phyloP scores from a whole-genome alignment of 1,284 basidiomycete species.

The Rhizopogon parksii region DNA sequence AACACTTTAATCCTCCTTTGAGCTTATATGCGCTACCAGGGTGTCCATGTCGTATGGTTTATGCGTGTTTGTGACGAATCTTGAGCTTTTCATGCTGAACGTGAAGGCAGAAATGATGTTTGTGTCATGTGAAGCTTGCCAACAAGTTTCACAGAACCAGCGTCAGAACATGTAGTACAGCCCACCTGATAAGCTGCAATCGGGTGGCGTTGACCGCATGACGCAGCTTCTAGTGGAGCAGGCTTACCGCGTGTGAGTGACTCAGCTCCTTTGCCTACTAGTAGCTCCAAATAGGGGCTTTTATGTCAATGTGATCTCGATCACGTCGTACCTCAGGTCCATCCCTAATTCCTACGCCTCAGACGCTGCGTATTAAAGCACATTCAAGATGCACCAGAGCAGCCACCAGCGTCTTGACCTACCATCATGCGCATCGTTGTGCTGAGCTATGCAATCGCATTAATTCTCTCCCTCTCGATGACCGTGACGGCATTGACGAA shows the following conservation, averaged over 20 bases:
- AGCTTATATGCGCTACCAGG: not conserved
- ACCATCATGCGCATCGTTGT: conserved; percentile 6
- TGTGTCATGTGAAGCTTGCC: too few relatives aligned
- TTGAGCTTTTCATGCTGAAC: too few relatives aligned
- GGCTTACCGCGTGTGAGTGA: not conserved
- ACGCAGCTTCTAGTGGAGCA: not conserved
- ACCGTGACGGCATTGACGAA: conserved; percentile 8
- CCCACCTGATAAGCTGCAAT: too few relatives aligned
- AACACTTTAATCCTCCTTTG: too few relatives aligned
- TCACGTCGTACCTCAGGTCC: not conserved
- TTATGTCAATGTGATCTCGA: not conserved
- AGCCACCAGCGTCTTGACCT: not conserved
- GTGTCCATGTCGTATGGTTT: not conserved
- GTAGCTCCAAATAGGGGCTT: not conserved
- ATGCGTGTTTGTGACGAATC: too few relatives aligned
- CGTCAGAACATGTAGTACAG: too few relatives aligned
- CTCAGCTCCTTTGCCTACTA: too few relatives aligned
- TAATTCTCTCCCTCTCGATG: conserved; percentile 1
- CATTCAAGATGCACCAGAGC: not conserved
- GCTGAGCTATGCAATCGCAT: conserved; percentile 4
- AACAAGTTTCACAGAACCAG: too few relatives aligned
- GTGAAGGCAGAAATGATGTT: too few relatives aligned
- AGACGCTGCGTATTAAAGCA: not conserved
- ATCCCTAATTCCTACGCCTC: not conserved
- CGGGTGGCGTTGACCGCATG: too few relatives aligned